Percentiles rank a stretch among this genome's conserved stretches.
phyloP scores from a whole-genome alignment of 2,329 filamentous ascomycete species.

The Xylaria sp. region DNA sequence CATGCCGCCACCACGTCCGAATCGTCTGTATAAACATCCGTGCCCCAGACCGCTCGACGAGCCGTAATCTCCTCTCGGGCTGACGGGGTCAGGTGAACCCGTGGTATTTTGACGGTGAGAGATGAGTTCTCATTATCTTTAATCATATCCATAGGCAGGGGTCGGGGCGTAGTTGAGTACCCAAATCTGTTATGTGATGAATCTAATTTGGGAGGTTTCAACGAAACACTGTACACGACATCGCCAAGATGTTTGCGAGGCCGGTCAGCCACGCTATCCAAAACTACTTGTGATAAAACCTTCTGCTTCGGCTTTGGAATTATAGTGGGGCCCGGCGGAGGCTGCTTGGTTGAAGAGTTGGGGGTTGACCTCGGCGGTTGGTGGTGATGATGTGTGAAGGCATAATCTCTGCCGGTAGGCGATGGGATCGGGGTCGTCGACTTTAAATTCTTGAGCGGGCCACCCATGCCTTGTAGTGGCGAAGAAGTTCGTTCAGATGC shows the following conservation, averaged over 20 bases:
- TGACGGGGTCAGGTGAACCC: constrained; percentile 75
- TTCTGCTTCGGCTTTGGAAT: constrained; percentile 71
- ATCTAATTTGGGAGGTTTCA: constrained; percentile 65
- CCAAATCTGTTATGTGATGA: constrained; percentile 56
- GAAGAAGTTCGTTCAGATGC: constrained; percentile 59
- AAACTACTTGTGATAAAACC: constrained; percentile 75
- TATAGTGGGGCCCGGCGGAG: constrained; percentile 54
- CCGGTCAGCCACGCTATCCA: constrained; percentile 76
- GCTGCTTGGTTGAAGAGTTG: constrained; percentile 47
- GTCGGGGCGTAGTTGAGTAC: constrained; percentile 70
- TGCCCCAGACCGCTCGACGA: constrained; percentile 87
- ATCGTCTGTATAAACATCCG: constrained; percentile 94
- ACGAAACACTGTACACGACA: constrained; percentile 78
- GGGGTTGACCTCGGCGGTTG: constrained; percentile 56
- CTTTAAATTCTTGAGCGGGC: constrained; percentile 64
- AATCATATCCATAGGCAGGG: constrained; percentile 78
- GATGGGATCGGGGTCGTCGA: constrained; percentile 59
- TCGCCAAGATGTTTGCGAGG: constrained; percentile 86
- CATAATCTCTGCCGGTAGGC: constrained; percentile 57
- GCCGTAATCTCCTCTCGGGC: constrained; percentile 86
- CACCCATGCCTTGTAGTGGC: constrained; percentile 55
- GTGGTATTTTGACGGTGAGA: constrained; percentile 86
- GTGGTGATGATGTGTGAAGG: constrained; percentile 62
- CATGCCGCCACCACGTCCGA: constrained; percentile 93
- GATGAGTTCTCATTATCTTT: constrained; percentile 87